These are phyloP conservation scores for Phyllosticta citribraziliensis DNA, from an alignment of 2,329 filamentous ascomycete genomes.

Conservation along the genomic window DNA sequence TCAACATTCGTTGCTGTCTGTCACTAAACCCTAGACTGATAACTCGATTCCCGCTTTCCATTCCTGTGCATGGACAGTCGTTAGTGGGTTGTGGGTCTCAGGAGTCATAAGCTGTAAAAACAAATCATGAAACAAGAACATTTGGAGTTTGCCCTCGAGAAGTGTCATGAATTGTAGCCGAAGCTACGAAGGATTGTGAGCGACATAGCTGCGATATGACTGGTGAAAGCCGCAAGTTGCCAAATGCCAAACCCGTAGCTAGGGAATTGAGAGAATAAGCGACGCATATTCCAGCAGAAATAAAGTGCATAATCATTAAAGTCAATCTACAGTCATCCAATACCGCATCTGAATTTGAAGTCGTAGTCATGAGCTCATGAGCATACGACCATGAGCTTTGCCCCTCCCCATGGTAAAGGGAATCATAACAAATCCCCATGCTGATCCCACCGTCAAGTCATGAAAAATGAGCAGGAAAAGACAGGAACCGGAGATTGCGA, in stretches of 20 bases:
- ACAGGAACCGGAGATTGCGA: constrained; percentile 8
- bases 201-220: neutral
- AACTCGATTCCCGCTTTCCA: too few species aligned
- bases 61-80: neutral
- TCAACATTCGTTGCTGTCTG: too few species aligned
- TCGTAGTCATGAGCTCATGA: constrained; percentile 11
- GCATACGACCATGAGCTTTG: constrained; percentile 10
- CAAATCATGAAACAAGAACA: neutral
- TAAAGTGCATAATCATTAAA: neutral
- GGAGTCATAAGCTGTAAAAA: neutral
- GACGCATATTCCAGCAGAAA: neutral
- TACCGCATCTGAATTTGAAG: constrained; percentile 10
- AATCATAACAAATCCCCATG: constrained; percentile 5
- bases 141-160: neutral
- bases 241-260: neutral
- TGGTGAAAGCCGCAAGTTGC: neutral
- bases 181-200: neutral
- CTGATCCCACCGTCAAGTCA: constrained; percentile 5
- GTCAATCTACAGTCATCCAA: constrained; percentile 1
- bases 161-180: neutral
- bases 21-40: too few species aligned
- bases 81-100: neutral
- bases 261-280: neutral
- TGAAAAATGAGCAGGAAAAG: constrained; percentile 4
- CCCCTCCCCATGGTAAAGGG: constrained; percentile 5